Percentiles rank a stretch among this genome's conserved stretches.
Conservation (phyloP, 2,329 filamentous ascomycete genomes). For the Epicoccum nigrum region DNA sequence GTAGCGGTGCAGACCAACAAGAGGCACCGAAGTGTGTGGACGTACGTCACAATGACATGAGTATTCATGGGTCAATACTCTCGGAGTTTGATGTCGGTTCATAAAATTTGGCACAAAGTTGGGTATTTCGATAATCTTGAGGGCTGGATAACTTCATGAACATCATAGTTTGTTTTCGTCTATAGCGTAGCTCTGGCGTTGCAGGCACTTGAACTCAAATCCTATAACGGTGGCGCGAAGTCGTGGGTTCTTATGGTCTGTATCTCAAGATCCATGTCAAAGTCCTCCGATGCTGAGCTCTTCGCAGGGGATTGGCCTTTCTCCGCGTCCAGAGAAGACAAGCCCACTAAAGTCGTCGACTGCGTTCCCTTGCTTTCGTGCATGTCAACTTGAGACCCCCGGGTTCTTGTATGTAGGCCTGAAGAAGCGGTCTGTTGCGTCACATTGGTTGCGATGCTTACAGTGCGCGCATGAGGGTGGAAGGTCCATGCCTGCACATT, state of each 20-base stretch:
- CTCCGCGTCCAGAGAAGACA: slow-evolving; percentile 16
- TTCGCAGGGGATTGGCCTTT: slow-evolving; percentile 2
- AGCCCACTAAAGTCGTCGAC: slow-evolving; percentile 24
- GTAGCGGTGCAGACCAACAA: no score
- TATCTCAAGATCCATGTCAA: neutral
- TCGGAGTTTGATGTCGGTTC: no score
- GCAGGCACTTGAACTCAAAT: neutral
- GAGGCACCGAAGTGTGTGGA: no score
- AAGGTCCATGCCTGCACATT: slow-evolving; percentile 35
- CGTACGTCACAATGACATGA: no score
- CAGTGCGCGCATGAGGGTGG: slow-evolving; percentile 34
- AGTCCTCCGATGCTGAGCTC: slow-evolving; percentile 6
- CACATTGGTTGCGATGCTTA: slow-evolving; percentile 27
- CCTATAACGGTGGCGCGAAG: neutral
- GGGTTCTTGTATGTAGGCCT: slow-evolving; percentile 13
- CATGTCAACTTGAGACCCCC: slow-evolving; percentile 11
- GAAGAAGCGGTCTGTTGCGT: slow-evolving; percentile 17
- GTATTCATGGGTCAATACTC: no score
- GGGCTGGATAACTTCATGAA: no score
- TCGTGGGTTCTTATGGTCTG: neutral
- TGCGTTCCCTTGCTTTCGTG: slow-evolving; percentile 16
- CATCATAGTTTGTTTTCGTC: no score
- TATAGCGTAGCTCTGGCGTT: no score
- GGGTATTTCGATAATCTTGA: no score
- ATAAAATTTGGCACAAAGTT: no score